A percentile compares a stretch with the other conserved stretches of the same genome.
phyloP scores from a whole-genome alignment of 2,329 filamentous ascomycete genomes.

The Aspergillus novofumigatus region DNA sequence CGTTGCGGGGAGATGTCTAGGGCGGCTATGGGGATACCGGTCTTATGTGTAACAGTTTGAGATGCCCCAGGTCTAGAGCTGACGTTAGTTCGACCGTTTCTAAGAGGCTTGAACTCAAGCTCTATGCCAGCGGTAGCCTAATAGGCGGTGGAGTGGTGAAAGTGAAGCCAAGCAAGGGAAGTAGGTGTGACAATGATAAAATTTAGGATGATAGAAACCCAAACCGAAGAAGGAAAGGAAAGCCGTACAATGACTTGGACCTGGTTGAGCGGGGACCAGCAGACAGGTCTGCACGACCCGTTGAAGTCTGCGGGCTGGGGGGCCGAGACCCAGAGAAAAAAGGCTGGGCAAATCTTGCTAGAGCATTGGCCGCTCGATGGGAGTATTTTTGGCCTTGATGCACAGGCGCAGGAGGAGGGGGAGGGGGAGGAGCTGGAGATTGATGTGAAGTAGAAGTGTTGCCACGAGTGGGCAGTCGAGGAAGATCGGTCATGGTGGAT shows the following conservation, averaged over 20 bases:
- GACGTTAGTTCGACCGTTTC: not conserved
- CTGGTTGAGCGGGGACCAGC: conserved; percentile 30
- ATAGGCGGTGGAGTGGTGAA: not conserved
- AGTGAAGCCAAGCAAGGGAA: conserved; percentile 7
- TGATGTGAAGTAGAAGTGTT: conserved; percentile 21
- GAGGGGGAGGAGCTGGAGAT: conserved; percentile 31
- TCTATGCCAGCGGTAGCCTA: not conserved
- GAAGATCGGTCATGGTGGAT: conserved; percentile 28
- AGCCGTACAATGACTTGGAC: conserved; percentile 38
- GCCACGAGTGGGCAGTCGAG: conserved; percentile 22
- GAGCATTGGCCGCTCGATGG: conserved; percentile 42
- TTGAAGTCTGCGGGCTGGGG: conserved; percentile 47
- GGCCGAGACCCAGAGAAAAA: conserved; percentile 53
- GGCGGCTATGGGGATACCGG: conserved; percentile 60
- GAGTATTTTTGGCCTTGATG: conserved; percentile 38
- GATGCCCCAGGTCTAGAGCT: conserved; percentile 43
- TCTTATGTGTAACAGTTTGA: conserved; percentile 58
- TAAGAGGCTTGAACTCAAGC: not conserved
- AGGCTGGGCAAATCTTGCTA: conserved; percentile 52
- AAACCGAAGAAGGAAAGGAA: conserved; percentile 9
- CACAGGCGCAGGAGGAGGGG: conserved; percentile 34
- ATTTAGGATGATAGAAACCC: conserved; percentile 12
- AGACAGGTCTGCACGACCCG: conserved; percentile 27
- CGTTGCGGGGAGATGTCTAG: conserved; percentile 60
- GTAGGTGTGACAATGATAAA: not conserved